Evolutionary conservation across 2,329 filamentous ascomycete genomes (phyloP), one percentile per base, ranked within the genome.

Genomic region (Colletotrichum zoysiae): DNA sequence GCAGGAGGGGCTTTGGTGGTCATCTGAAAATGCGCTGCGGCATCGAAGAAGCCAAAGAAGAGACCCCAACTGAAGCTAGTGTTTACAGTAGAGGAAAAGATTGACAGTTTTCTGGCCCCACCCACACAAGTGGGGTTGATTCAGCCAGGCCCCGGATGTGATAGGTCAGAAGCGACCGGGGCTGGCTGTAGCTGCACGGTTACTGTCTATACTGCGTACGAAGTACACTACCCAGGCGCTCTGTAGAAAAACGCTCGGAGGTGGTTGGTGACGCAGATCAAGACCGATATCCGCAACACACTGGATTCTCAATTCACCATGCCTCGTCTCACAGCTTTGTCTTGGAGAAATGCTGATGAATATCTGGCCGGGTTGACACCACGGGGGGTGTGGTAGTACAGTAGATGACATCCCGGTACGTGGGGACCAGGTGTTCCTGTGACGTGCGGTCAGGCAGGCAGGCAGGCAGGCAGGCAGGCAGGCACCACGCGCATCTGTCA

Each of bases 11-110:
- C n/a, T 51, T 30, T 53, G 59, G 60, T 59, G 30, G 46, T 50
- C 65, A 72, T 72, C 70, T 65, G 65, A 46, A 58, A 33, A 46
- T 70, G 26, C 59, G 70, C 26, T 69, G 60, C 66, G 55, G 55
- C 65, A 72, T 72, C 70, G 70, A 72, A 55, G 59, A 66, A 71
- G 57, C 44, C 38, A 38, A 71, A n/a, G 33, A 30, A 30, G 51
- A 70, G 56, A n/a, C 35, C 51, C 58, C 30, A 62, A 33, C 30
- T 38, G 48, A 70, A 55, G 46, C 55, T 60, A 70, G 65, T 38
- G 48, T 56, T 12, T 48, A 56, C 44, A 30, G 44, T 35, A 70
- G 44, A 6, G 44, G 44, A 20, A 16, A 20, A 11, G 56, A 33
- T 61, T 67, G 56, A 61, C 51, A 44, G 64, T 14, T 71, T 60